These are phyloP conservation scores for Colletotrichum magnum DNA, from an alignment of 2,329 filamentous ascomycete genomes.

Conservation along the genomic window DNA sequence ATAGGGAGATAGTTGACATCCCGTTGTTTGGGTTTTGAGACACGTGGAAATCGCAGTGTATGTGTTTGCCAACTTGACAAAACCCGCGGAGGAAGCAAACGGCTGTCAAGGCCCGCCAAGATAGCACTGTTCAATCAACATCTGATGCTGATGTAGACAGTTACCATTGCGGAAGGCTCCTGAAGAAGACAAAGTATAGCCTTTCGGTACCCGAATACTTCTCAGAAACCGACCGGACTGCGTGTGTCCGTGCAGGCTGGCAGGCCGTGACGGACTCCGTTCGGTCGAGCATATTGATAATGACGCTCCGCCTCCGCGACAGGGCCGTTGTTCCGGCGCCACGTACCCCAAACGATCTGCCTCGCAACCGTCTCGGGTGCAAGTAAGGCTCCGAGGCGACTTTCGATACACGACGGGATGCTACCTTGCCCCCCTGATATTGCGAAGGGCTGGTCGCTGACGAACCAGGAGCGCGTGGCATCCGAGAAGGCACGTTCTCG, in stretches of 20 bases:
- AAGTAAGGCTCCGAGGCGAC: conserved; percentile 16
- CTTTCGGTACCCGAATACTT: not conserved
- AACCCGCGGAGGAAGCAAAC: too few species aligned
- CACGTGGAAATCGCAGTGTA: too few species aligned
- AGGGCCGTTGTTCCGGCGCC: not conserved
- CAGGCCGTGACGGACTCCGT: conserved; percentile 26
- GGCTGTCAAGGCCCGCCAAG: too few species aligned
- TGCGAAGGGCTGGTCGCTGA: not conserved
- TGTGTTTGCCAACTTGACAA: too few species aligned
- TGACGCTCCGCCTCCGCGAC: not conserved
- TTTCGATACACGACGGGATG: conserved; percentile 1
- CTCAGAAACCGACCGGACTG: not conserved
- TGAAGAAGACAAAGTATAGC: too few species aligned
- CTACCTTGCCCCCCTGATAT: conserved; percentile 6
- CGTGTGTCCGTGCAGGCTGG: not conserved
- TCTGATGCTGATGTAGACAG: too few species aligned
- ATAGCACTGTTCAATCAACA: too few species aligned
- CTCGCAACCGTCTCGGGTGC: conserved; percentile 6
- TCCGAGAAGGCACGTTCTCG: conserved; percentile 14
- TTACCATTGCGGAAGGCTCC: too few species aligned
- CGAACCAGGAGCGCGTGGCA: not conserved
- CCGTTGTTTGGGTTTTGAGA: too few species aligned
- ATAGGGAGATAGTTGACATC: too few species aligned
- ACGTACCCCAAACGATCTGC: not conserved
- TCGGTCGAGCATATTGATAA: conserved; percentile 20